These are phyloP conservation scores for Ophiostoma triangulosporum DNA, from an alignment of 2,329 filamentous ascomycete species.

Conservation along the genomic window DNA sequence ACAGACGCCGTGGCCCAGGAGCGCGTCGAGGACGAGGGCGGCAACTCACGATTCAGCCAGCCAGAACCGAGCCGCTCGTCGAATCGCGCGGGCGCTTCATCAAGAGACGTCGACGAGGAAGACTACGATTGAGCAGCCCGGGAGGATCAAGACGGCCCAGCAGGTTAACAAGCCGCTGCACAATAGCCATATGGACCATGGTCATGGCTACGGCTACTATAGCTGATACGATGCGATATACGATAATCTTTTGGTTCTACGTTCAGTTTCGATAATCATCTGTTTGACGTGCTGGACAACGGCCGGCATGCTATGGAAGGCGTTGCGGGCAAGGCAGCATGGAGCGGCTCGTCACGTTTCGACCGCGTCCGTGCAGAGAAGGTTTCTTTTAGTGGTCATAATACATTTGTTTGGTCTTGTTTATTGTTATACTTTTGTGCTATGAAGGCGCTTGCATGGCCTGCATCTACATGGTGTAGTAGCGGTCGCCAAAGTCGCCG, in stretches of 20 bases:
- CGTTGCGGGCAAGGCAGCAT: not conserved
- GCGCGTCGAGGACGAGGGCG: conserved; percentile 17
- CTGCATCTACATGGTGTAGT: conserved; percentile 65
- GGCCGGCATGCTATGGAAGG: not conserved
- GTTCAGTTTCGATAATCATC: not conserved
- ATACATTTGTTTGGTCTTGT: not conserved
- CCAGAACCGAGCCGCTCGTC: conserved; percentile 2
- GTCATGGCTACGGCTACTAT: not conserved
- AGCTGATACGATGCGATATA: not conserved
- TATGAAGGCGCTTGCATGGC: not conserved
- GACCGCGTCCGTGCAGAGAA: not conserved
- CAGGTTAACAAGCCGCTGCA: too few relatives aligned
- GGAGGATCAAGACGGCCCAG: too few relatives aligned
- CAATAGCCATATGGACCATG: not conserved
- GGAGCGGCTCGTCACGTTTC: not conserved
- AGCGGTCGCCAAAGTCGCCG: conserved; percentile 90
- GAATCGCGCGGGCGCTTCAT: conserved; percentile 1
- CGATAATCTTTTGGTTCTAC: not conserved
- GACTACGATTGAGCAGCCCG: conserved; percentile 28
- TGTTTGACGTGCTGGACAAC: too few relatives aligned
- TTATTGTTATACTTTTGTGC: not conserved
- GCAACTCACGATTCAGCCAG: not conserved
- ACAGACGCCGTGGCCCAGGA: conserved; percentile 39
- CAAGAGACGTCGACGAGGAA: conserved; percentile 17
- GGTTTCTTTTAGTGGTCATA: not conserved